Base-by-base conservation (phyloP, 1,284 basidiomycete genomes). In the Moniliophthora roreri region DNA sequence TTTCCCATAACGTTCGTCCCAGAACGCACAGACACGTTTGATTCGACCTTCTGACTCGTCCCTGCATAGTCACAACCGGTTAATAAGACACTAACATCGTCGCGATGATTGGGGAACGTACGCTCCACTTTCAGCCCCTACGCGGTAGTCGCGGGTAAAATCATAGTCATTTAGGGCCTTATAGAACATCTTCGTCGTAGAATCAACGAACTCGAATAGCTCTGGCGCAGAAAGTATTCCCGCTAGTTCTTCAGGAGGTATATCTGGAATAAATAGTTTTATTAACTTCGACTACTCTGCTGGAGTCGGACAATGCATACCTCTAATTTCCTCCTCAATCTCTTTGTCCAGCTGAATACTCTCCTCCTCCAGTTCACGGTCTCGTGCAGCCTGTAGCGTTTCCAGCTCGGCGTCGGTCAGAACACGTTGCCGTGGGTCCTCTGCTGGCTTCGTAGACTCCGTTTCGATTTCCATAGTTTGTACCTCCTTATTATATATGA, bases 141-240 rank as follows among this genome's bases (percentile, higher is more conserved):
- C 82, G 8, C 91, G 92, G 67, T 99, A 99, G 71, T 99, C 96
- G 45, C 89, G 87, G 60, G 95, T 91, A 65, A 98, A 98, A 68
- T 99, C 97, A 69, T 99, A 99, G 20, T 98, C 96, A 63, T 93
- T 96, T 57, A 99, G 71, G n/a, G 95, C 97, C 48, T 97, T 81
- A 67, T 98, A 93, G 8, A 98, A 85, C 46, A 99, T 94, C 72
- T 95, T 96, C 24, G 90, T 91, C n/a, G 91, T 94, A 61, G 91
- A 85, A 66, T 98, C 93, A 7, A 99, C 86, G 68, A 99, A 99
- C 58, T 94, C 89, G 24, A 89, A 71, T 66, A 98, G 98, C 61
- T 96, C 93, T 0, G 93, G 88, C 3, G 89, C 91, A 13, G 86
- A 75, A 59, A 95, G 81, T 52, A 98, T 90, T 58, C 85, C 86